Percentiles rank a stretch among this genome's conserved stretches.
phyloP scores from a whole-genome alignment of 1,284 basidiomycete species.

The Tranzscheliella williamsii region DNA sequence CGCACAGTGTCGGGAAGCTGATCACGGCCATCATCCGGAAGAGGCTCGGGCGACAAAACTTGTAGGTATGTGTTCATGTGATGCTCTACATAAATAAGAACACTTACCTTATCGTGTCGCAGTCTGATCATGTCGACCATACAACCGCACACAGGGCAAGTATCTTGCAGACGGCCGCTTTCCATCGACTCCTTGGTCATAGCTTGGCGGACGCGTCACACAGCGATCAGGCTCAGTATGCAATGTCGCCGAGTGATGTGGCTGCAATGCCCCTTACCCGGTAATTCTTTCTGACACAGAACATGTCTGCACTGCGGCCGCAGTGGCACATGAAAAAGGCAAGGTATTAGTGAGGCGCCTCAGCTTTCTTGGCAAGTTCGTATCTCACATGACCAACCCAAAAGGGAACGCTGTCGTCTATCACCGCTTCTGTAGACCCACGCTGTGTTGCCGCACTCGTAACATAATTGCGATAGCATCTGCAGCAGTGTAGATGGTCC shows the following conservation, averaged over 20 bases:
- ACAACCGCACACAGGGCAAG: constrained; percentile 3
- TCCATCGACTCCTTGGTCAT: too few species aligned
- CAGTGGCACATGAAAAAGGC: neutral
- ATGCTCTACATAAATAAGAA: too few species aligned
- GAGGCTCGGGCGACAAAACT: too few species aligned
- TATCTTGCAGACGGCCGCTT: constrained; percentile 5
- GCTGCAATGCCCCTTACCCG: constrained; percentile 1
- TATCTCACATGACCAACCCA: constrained; percentile 35
- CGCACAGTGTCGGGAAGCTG: constrained; percentile 6
- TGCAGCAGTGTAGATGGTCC: constrained; percentile 23
- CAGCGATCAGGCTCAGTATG: too few species aligned
- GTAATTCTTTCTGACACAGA: constrained; percentile 19
- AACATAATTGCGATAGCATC: constrained; percentile 9
- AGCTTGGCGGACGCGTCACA: too few species aligned
- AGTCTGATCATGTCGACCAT: constrained; percentile 7
- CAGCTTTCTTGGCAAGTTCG: too few species aligned
- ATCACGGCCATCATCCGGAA: too few species aligned
- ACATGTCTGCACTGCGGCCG: constrained; percentile 21
- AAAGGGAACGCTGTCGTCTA: constrained; percentile 2
- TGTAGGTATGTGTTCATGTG: too few species aligned
- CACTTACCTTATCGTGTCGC: constrained; percentile 3
- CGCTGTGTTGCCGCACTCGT: neutral
- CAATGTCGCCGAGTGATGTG: too few species aligned
- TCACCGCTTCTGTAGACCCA: neutral
- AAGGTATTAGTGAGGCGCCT: too few species aligned